Evolutionary conservation across 164 flowering plant genomes (phyloP).

Genomic region (Magnolia changhungtana): DNA sequence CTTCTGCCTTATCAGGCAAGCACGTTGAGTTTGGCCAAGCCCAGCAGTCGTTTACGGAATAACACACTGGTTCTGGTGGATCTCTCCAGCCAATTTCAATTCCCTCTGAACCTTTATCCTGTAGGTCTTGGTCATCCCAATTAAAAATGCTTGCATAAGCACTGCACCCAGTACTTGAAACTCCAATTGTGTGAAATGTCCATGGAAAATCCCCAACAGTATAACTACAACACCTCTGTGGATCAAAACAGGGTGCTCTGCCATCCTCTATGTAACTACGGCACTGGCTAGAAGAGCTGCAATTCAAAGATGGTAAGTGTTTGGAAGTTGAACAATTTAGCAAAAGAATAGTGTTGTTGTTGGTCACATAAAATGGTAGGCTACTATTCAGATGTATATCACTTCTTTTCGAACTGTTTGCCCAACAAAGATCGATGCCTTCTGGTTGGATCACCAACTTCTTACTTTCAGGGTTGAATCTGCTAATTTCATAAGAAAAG

Average conservation of each 20-base stretch:
- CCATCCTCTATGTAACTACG: background rate
- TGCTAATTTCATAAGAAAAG: background rate
- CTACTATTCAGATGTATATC: background rate
- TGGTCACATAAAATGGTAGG: background rate
- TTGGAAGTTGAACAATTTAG: background rate
- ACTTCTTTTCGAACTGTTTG: background rate
- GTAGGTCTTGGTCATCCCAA: background rate
- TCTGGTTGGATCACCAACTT: background rate
- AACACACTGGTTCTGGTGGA: background rate
- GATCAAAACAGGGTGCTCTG: background rate
- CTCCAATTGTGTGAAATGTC: background rate
- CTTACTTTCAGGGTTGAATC: background rate
- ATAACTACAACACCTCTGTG: background rate
- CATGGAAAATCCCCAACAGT: background rate
- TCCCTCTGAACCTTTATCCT: background rate
- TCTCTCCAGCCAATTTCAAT: background rate
- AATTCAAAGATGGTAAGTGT: background rate
- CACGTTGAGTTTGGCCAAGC: background rate
- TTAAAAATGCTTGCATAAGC: conserved; percentile 1
- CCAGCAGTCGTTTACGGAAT: background rate
- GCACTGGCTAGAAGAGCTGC: background rate
- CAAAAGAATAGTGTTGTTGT: background rate
- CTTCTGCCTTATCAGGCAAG: background rate
- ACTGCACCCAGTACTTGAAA: background rate
- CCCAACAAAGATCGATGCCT: background rate